Evolutionary conservation across 345 rosid genomes (phyloP).

Genomic region (Zanthoxylum bungeanum): DNA sequence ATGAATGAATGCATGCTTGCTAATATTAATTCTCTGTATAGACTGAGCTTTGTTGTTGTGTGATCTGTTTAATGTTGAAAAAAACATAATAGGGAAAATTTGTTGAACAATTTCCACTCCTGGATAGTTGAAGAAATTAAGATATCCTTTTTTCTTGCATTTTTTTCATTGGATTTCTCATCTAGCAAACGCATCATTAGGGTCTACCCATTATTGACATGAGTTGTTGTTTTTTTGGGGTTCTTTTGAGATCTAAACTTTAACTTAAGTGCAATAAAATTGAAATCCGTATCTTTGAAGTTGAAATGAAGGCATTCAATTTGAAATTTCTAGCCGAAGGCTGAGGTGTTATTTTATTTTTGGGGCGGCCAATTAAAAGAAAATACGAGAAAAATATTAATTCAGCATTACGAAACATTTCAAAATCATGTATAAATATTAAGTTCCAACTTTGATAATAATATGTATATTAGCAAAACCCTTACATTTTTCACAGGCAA

Average conservation of each 20-base stretch:
- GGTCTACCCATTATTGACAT: not conserved
- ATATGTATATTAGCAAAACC: too few species aligned
- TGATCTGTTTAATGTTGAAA: not conserved
- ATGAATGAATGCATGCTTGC: not conserved
- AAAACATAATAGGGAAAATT: not conserved
- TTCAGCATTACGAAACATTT: too few species aligned
- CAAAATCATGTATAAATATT: too few species aligned
- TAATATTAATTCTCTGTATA: not conserved
- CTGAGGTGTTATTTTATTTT: too few species aligned
- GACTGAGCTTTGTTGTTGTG: not conserved
- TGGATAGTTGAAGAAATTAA: not conserved
- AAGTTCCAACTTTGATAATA: too few species aligned
- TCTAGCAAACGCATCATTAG: not conserved
- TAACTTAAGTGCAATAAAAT: too few species aligned
- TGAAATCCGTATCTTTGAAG: too few species aligned
- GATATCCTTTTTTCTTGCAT: not conserved
- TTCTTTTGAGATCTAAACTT: slow-evolving; percentile 12
- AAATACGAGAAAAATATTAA: too few species aligned
- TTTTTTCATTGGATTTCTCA: not conserved
- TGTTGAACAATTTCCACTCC: not conserved
- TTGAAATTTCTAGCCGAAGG: too few species aligned
- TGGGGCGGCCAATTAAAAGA: too few species aligned
- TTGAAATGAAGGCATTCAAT: too few species aligned
- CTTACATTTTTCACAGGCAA: not conserved
- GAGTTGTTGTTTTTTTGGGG: not conserved